Evolutionary conservation across 164 flowering plant genomes (phyloP).

Genomic region (Warburgia ugandensis): DNA sequence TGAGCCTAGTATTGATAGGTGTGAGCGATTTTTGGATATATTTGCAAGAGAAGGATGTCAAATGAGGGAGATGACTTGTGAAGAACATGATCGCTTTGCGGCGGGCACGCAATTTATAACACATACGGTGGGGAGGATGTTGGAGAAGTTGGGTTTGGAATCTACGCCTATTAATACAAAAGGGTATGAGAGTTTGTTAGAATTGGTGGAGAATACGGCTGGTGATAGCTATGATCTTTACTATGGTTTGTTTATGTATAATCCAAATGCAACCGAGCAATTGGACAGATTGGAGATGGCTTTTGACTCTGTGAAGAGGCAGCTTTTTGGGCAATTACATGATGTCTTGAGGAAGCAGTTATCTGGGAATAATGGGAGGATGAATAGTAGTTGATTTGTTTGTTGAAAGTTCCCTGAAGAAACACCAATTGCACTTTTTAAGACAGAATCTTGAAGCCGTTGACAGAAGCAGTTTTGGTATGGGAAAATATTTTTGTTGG

Average conservation of each 20-base stretch:
- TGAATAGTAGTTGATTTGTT: too few species aligned
- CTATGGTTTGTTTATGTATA: constrained; percentile 1
- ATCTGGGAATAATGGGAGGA: too few species aligned
- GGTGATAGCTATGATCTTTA: constrained; percentile 1
- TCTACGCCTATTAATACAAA: constrained; percentile 65
- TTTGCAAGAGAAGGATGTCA: constrained; percentile 67
- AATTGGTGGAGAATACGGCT: constrained; percentile 34
- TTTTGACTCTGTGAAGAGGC: constrained; percentile 51
- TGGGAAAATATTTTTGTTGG: too few species aligned
- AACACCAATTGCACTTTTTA: too few species aligned
- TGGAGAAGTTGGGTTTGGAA: constrained; percentile 46
- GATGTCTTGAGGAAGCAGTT: constrained; percentile 58
- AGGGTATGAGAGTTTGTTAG: constrained; percentile 47
- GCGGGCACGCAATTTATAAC: constrained; percentile 67
- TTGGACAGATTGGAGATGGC: constrained; percentile 62
- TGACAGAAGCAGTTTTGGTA: too few species aligned
- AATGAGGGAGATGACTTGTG: constrained; percentile 77
- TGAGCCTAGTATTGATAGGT: constrained; percentile 31
- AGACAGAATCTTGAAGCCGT: too few species aligned
- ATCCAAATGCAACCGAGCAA: constrained; percentile 58
- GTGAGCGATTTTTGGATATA: constrained; percentile 40
- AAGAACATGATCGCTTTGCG: constrained; percentile 60
- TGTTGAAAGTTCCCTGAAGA: too few species aligned
- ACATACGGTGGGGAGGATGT: constrained; percentile 64
- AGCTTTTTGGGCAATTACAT: constrained; percentile 61